Base-by-base conservation (phyloP, 2,329 filamentous ascomycete genomes). In the Fusarium denticulatum region DNA sequence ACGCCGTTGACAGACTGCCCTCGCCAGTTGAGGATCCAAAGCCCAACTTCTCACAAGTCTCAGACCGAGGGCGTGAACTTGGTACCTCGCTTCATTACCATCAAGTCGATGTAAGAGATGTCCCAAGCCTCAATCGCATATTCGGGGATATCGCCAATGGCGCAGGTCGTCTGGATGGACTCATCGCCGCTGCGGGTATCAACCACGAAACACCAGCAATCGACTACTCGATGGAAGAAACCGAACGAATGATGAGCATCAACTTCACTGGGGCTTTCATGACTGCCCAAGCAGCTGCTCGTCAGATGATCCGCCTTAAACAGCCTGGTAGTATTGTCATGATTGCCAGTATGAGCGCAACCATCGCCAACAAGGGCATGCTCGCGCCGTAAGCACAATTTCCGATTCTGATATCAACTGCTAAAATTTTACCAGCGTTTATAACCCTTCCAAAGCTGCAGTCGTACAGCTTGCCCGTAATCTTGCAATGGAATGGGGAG, bases 261-360 rank as follows among this genome's bases (percentile, higher is more conserved):
- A 97, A 98, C 83, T 87, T 97, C 76, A 96, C 91, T n/a, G 95
- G 95, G 18, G 91, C 88, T 34, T 94, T 94, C 83, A 90, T 95
- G 88, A 97, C 94, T 72, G 94, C 94, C 32, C 94, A 96, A 85
- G 94, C 94, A 26, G 93, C 94, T n/a, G 95, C 95, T 39, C 88
- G 91, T 62, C 92, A 96, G 80, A 91, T 93, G 88, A 84, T 90
- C 28, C 86, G 87, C 57, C 85, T 89, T 34, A 86, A 88, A 64
- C 85, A 83, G 32, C 83, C 85, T 11, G 91, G 91, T 1, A 92
- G 89, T 78, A 88, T 93, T 67, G 88, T 89, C 20, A 82, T 93
- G 77, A 91, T 93, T 78, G 90, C 87, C n/a, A 91, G 89, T 73
- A 93, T 93, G 91, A 91, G 89, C 73, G 91, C 88, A 24, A 88